Conservation (phyloP, 2,329 filamentous ascomycete species). For the Aspergillus floridensis region DNA sequence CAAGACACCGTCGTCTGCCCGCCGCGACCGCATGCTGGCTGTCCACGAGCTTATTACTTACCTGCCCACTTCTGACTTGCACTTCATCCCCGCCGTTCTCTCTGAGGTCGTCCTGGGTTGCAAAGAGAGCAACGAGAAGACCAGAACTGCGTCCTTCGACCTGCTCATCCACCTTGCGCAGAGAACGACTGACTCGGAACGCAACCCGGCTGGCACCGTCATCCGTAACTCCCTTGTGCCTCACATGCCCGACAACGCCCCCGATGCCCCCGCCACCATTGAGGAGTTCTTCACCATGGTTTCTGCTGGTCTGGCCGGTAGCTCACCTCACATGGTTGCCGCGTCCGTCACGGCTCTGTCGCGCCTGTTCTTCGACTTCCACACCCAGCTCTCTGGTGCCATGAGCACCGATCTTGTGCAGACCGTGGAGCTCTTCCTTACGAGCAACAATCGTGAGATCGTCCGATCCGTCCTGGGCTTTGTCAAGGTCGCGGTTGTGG, state of each 20-base stretch:
- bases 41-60: slow-evolving; percentile 77
- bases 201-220: slow-evolving; percentile 58
- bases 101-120: slow-evolving; percentile 94
- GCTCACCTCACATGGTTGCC: slow-evolving; percentile 94
- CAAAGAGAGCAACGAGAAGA: slow-evolving; percentile 97
- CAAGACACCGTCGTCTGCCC: slow-evolving; percentile 80
- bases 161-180: slow-evolving; percentile 85
- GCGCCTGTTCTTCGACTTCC: slow-evolving; percentile 90
- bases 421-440: slow-evolving; percentile 93
- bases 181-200: slow-evolving; percentile 67
- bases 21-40: slow-evolving; percentile 80
- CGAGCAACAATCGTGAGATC: slow-evolving; percentile 94
- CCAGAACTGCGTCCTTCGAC: slow-evolving; percentile 83
- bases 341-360: slow-evolving; percentile 94
- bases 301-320: slow-evolving; percentile 87
- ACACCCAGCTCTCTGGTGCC: slow-evolving; percentile 63
- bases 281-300: slow-evolving; percentile 99
- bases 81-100: slow-evolving; percentile 89
- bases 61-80: slow-evolving; percentile 72
- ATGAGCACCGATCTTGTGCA: slow-evolving; percentile 82
- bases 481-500: slow-evolving; percentile 91
- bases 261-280: slow-evolving; percentile 72
- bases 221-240: slow-evolving; percentile 85
- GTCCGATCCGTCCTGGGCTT: slow-evolving; percentile 93
- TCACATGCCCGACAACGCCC: slow-evolving; percentile 79